Conservation (phyloP, 257 asterid species). For the Nemophila menziesii region DNA sequence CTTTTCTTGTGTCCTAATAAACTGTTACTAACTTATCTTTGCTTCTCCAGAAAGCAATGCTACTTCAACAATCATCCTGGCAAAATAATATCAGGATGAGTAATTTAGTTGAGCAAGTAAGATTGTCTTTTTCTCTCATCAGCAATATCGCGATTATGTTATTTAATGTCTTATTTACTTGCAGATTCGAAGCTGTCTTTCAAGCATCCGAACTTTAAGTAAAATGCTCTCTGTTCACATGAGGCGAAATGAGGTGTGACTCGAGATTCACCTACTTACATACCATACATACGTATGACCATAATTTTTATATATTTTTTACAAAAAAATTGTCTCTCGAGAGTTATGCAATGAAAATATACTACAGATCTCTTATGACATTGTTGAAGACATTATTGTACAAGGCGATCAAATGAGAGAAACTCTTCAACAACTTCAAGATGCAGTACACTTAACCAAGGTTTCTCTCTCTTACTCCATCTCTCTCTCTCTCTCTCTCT, state of each 20-base stretch:
- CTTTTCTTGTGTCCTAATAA: conserved; percentile 1
- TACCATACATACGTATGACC: conserved; percentile 12
- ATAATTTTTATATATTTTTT: not conserved
- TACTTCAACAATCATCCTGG: conserved; percentile 90
- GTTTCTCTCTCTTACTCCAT: conserved; percentile 18
- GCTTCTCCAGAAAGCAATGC: conserved; percentile 67
- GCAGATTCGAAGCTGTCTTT: conserved; percentile 76
- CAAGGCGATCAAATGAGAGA: conserved; percentile 75
- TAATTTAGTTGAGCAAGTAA: conserved; percentile 93
- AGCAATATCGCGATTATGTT: conserved; percentile 5
- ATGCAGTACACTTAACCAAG: conserved; percentile 85
- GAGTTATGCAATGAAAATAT: not conserved
- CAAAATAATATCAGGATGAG: conserved; percentile 89
- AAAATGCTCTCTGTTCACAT: conserved; percentile 62
- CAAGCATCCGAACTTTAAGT: conserved; percentile 72
- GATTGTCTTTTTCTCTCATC: conserved; percentile 14
- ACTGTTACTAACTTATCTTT: conserved; percentile 8
- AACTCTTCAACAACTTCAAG: conserved; percentile 84
- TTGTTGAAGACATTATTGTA: conserved; percentile 66
- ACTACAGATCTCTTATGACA: conserved; percentile 67
- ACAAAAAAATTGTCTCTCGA: not conserved
- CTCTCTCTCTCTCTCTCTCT: conserved; percentile 4
- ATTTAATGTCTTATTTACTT: conserved; percentile 5
- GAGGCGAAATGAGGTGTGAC: conserved; percentile 76
- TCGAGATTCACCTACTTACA: not conserved